Percentiles rank a stretch among this genome's conserved stretches.
These are phyloP conservation scores for Aspergillus fumigatiaffinis DNA, from an alignment of 2,329 filamentous ascomycete species.

Conservation along the genomic window DNA sequence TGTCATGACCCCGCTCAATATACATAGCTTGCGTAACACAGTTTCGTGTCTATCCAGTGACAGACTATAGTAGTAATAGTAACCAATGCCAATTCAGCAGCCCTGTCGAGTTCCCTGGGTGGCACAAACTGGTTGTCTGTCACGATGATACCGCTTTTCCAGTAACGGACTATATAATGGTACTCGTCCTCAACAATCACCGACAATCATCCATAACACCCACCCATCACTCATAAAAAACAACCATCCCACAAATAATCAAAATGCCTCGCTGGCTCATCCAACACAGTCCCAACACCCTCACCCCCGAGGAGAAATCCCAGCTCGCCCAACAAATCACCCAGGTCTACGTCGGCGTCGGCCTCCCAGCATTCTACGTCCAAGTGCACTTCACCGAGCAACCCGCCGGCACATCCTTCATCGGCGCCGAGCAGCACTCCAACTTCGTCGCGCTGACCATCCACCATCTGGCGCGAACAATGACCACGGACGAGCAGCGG, in stretches of 20 bases:
- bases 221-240: neutral
- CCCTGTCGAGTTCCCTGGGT: no score
- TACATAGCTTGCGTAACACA: no score
- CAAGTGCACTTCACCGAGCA: neutral
- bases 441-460: conserved; percentile 2
- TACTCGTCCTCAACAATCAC: neutral
- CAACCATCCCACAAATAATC: neutral
- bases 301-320: conserved; percentile 1
- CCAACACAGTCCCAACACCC: conserved; percentile 1
- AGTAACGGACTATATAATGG: neutral
- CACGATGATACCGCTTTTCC: no score
- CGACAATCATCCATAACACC: neutral
- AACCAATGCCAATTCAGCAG: no score
- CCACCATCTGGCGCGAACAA: conserved; percentile 4
- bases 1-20: neutral
- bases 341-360: neutral
- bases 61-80: no score
- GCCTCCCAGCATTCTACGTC: neutral
- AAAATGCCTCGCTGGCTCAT: conserved; percentile 5
- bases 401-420: neutral
- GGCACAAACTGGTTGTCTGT: no score
- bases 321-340: conserved; percentile 7
- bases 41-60: neutral
- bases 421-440: conserved; percentile 1
- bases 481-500: conserved; percentile 2